Conservation (phyloP, 139 green algal species). For the Chlorella sorokiniana region DNA sequence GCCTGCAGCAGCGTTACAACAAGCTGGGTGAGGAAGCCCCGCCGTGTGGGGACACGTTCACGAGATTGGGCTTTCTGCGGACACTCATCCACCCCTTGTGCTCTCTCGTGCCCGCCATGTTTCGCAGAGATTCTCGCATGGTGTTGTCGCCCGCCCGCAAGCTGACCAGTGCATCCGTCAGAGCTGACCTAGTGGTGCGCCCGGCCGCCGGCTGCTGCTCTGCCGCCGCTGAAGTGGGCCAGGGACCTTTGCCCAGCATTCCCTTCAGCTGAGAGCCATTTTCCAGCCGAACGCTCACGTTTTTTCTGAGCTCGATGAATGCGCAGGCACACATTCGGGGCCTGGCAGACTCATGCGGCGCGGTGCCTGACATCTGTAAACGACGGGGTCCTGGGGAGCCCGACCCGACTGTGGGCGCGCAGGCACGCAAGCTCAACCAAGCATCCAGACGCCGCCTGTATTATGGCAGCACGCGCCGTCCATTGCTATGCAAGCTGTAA, state of each 20-base stretch:
- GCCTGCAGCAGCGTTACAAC: not conserved
- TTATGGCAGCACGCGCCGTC: too few species aligned
- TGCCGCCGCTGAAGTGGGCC: not conserved
- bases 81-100: not conserved
- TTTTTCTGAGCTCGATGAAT: not conserved
- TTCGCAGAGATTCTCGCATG: not conserved
- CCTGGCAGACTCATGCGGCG: slow-evolving; percentile 9
- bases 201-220: not conserved
- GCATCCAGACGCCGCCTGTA: not conserved
- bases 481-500: too few species aligned
- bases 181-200: slow-evolving; percentile 26
- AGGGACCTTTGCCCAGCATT: not conserved
- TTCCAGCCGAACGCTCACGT: not conserved
- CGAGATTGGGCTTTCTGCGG: not conserved
- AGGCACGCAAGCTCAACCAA: slow-evolving; percentile 2
- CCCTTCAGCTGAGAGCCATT: not conserved
- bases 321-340: slow-evolving; percentile 24
- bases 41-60: not conserved
- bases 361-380: slow-evolving; percentile 35
- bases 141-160: too few species aligned
- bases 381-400: slow-evolving; percentile 20
- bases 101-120: not conserved
- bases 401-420: not conserved
- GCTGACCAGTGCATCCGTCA: slow-evolving; percentile 14
- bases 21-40: slow-evolving; percentile 5